These are phyloP conservation scores for Kodamaea derodonti DNA, from an alignment of 1,139 yeast species.

Conservation along the genomic window DNA sequence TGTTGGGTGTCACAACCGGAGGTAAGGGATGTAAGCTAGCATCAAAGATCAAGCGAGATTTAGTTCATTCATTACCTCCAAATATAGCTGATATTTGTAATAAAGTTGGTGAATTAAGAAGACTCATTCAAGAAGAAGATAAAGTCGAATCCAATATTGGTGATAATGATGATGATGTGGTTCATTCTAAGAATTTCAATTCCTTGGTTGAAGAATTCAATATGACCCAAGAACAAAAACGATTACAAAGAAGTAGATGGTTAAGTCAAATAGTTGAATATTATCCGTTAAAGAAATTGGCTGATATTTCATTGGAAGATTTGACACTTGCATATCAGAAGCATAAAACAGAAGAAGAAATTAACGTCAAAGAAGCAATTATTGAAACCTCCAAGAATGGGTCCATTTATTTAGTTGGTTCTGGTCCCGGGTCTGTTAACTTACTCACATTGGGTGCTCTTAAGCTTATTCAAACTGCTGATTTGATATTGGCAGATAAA, in stretches of 20 bases:
- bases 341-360: slow-evolving; percentile 4
- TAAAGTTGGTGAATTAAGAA: slow-evolving; percentile 65
- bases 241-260: slow-evolving; percentile 72
- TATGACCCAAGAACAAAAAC: slow-evolving; percentile 49
- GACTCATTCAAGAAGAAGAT: slow-evolving; percentile 54
- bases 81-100: slow-evolving; percentile 67
- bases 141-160: slow-evolving; percentile 36
- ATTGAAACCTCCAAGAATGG: slow-evolving; percentile 34
- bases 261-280: slow-evolving; percentile 87
- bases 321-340: slow-evolving; percentile 40
- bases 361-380: background rate
- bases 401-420: slow-evolving; percentile 74
- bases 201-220: slow-evolving; percentile 58
- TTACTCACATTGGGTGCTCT: slow-evolving; percentile 83
- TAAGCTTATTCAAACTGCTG: slow-evolving; percentile 77
- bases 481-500: slow-evolving; percentile 83
- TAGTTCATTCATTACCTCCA: slow-evolving; percentile 60
- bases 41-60: slow-evolving; percentile 71
- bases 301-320: slow-evolving; percentile 54
- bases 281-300: slow-evolving; percentile 69
- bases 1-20: slow-evolving; percentile 78
- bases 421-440: slow-evolving; percentile 91
- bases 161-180: slow-evolving; percentile 67
- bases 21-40: slow-evolving; percentile 92
- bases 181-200: slow-evolving; percentile 56